These are phyloP conservation scores for Carex sylvatica DNA, from an alignment of 202 grass and related monocot species.

Conservation along the genomic window DNA sequence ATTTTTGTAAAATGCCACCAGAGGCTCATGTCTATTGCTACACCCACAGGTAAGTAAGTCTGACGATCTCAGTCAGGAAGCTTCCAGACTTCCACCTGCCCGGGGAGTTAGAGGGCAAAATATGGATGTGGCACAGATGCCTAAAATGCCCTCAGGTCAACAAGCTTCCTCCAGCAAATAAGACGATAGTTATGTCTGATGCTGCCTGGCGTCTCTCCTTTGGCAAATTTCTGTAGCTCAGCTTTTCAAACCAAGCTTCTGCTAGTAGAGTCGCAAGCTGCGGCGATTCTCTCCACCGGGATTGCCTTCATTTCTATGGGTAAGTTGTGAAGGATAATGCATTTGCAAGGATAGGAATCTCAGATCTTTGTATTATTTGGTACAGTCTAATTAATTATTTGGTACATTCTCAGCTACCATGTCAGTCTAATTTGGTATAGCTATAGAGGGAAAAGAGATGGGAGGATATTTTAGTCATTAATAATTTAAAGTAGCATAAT, in stretches of 20 bases:
- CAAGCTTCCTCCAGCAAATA: slow-evolving; percentile 81
- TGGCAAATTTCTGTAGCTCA: slow-evolving; percentile 99
- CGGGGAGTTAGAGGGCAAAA: slow-evolving; percentile 78
- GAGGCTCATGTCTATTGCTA: slow-evolving; percentile 99
- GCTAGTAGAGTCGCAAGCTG: slow-evolving; percentile 98
- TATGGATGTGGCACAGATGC: slow-evolving; percentile 99
- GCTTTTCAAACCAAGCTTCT: slow-evolving; percentile 98
- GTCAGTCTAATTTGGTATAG: too few species aligned
- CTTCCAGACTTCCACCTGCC: slow-evolving; percentile 51
- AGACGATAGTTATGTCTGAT: slow-evolving; percentile 99
- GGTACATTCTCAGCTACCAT: too few species aligned
- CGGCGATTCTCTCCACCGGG: slow-evolving; percentile 97
- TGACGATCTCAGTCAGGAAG: slow-evolving; percentile 93
- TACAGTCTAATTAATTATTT: too few species aligned
- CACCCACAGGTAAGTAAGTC: slow-evolving; percentile 84
- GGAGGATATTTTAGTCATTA: too few species aligned
- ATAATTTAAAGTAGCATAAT: too few species aligned
- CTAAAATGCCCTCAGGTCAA: slow-evolving; percentile 69
- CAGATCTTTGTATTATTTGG: not conserved
- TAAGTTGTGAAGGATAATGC: slow-evolving; percentile 29
- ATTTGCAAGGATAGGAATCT: slow-evolving; percentile 3
- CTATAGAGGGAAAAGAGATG: too few species aligned
- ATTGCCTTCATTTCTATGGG: slow-evolving; percentile 98
- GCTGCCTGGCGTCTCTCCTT: slow-evolving; percentile 98
- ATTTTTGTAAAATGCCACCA: slow-evolving; percentile 78